phyloP scores from a whole-genome alignment of 345 rosid genomes.

The Carallia brachiata region DNA sequence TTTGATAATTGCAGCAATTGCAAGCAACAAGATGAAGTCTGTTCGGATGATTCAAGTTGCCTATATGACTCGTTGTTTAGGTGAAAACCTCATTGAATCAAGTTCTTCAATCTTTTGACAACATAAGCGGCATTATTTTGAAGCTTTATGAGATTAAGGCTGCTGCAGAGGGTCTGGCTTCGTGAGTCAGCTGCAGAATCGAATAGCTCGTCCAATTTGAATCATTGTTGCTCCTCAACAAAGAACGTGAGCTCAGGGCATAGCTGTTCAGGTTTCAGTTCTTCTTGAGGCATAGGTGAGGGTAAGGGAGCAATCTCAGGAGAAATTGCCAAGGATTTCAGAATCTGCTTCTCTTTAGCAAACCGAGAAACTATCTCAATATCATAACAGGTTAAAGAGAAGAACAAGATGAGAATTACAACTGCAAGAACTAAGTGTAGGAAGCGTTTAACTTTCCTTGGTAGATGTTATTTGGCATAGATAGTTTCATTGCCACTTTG shows the following conservation, averaged over 20 bases:
- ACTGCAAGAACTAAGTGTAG: slow-evolving; percentile 21
- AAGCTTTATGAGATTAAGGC: slow-evolving; percentile 53
- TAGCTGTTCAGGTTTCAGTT: slow-evolving; percentile 26
- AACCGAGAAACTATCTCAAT: slow-evolving; percentile 15
- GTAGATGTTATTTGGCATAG: background rate
- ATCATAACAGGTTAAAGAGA: slow-evolving; percentile 20
- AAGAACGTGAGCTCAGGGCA: slow-evolving; percentile 48
- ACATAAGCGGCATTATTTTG: slow-evolving; percentile 42
- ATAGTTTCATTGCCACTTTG: background rate
- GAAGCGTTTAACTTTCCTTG: background rate
- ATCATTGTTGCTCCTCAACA: slow-evolving; percentile 42
- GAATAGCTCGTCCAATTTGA: slow-evolving; percentile 51
- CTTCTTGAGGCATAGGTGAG: slow-evolving; percentile 4
- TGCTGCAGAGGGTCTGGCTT: slow-evolving; percentile 42
- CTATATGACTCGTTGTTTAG: slow-evolving; percentile 40
- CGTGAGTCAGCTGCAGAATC: slow-evolving; percentile 55
- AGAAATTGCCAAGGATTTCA: slow-evolving; percentile 29
- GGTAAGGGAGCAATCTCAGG: slow-evolving; percentile 22
- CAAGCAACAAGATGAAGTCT: slow-evolving; percentile 48
- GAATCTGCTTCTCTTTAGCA: slow-evolving; percentile 27
- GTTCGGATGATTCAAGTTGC: slow-evolving; percentile 55
- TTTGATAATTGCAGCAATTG: slow-evolving; percentile 42
- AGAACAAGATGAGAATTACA: slow-evolving; percentile 1
- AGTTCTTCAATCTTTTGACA: slow-evolving; percentile 52
- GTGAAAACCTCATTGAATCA: slow-evolving; percentile 45